Conservation (phyloP, 2,329 filamentous ascomycete species). For the Emergomyces pasteurianus region DNA sequence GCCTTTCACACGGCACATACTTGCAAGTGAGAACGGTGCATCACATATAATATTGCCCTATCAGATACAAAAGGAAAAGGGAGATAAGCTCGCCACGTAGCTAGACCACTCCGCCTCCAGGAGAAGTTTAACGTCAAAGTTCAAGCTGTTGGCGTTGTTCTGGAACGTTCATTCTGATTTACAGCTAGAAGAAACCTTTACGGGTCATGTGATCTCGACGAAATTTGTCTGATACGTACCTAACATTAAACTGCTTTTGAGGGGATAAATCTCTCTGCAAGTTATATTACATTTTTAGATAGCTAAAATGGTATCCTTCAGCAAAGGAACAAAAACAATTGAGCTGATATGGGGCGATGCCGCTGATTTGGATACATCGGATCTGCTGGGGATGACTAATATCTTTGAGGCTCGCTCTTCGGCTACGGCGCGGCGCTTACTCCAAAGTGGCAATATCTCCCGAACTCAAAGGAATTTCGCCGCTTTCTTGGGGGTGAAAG, state of each 20-base stretch:
- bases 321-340: too few relatives aligned
- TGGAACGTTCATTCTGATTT: background rate
- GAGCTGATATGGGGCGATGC: too few relatives aligned
- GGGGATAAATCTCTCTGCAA: too few relatives aligned
- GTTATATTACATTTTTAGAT: too few relatives aligned
- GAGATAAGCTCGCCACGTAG: background rate
- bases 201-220: background rate
- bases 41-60: background rate
- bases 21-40: background rate
- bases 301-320: too few relatives aligned
- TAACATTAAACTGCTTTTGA: background rate
- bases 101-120: background rate
- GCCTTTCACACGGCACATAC: background rate
- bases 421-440: background rate
- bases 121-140: background rate
- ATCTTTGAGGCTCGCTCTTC: background rate
- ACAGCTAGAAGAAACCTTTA: too few relatives aligned
- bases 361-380: too few relatives aligned
- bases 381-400: background rate
- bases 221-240: background rate
- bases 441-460: slow-evolving; percentile 1
- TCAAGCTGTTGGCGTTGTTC: background rate
- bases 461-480: slow-evolving; percentile 1
- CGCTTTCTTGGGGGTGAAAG: background rate
- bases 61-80: background rate